These are phyloP conservation scores for Penicillium sp. DNA, from an alignment of 2,329 filamentous ascomycete species.

Conservation along the genomic window DNA sequence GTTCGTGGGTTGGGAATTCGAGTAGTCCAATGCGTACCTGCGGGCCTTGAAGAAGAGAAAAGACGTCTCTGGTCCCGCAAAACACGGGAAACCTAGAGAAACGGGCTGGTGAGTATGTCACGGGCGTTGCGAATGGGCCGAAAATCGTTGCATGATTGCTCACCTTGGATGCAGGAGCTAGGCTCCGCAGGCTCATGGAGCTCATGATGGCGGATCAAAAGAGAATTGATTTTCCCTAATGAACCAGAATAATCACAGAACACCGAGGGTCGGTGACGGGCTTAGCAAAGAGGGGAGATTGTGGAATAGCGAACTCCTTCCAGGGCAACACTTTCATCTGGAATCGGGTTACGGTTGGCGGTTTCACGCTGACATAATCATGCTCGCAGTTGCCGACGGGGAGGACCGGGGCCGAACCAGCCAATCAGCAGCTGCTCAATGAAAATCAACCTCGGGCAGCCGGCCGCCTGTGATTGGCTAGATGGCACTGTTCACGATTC, in stretches of 20 bases:
- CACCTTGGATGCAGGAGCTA: constrained; percentile 50
- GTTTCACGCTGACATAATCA: constrained; percentile 34
- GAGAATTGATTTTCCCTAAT: constrained; percentile 25
- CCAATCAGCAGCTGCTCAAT: constrained; percentile 35
- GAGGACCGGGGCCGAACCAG: constrained; percentile 26
- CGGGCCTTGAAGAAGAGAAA: constrained; percentile 83
- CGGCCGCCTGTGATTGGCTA: constrained; percentile 30
- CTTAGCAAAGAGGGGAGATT: constrained; percentile 17
- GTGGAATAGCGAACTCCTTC: constrained; percentile 23
- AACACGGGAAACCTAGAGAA: constrained; percentile 60
- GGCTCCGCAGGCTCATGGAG: constrained; percentile 50
- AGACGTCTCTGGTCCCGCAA: constrained; percentile 65
- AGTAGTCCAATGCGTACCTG: constrained; percentile 55
- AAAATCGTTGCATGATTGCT: constrained; percentile 27
- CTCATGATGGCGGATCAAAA: constrained; percentile 46
- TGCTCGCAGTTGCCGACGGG: constrained; percentile 34
- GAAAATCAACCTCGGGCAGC: constrained; percentile 39
- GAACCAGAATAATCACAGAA: constrained; percentile 22
- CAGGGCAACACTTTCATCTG: constrained; percentile 17
- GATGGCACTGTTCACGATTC: constrained; percentile 29
- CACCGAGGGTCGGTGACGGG: constrained; percentile 21
- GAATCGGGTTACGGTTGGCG: constrained; percentile 18
- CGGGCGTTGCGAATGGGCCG: constrained; percentile 14
- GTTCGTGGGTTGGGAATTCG: constrained; percentile 17
- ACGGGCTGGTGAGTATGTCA: constrained; percentile 22